Conservation (phyloP, 805 yeast species). For the Sungouiella blattae region DNA sequence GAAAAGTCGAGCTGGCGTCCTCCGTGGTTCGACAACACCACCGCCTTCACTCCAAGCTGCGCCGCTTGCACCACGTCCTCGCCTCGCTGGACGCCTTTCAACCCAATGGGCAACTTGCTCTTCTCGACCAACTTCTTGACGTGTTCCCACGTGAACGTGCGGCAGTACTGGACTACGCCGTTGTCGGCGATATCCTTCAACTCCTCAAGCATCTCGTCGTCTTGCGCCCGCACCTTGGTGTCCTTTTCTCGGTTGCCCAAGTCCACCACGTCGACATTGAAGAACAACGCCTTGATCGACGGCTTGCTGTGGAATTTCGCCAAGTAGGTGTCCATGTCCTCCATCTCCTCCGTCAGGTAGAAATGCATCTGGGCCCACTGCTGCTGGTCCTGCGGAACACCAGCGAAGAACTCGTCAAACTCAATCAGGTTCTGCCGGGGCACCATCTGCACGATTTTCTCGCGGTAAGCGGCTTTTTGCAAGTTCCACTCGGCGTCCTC, state of each 20-base stretch:
- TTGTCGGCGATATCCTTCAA: conserved; percentile 3
- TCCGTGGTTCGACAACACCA: conserved; percentile 11
- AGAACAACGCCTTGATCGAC: conserved; percentile 3
- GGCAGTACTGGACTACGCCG: conserved; percentile 1
- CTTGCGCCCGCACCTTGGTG: conserved; percentile 3
- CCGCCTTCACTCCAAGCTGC: conserved; percentile 3
- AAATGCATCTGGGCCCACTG: conserved; percentile 4
- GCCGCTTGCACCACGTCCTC: conserved; percentile 6
- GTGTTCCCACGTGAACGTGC: conserved; percentile 3
- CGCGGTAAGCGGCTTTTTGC: conserved; percentile 5
- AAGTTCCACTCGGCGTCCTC: conserved; percentile 5
- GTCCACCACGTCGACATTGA: conserved; percentile 4
- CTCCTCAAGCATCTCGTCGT: conserved; percentile 1
- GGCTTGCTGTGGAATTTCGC: background rate
- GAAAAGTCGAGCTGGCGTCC: conserved; percentile 8
- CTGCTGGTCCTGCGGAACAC: conserved; percentile 3
- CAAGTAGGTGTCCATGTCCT: background rate
- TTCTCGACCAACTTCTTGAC: background rate
- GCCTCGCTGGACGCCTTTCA: conserved; percentile 5
- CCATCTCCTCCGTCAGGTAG: conserved; percentile 1
- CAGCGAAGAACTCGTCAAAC: conserved; percentile 3
- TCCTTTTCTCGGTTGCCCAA: conserved; percentile 6
- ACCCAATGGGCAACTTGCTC: conserved; percentile 2
- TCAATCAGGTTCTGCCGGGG: conserved; percentile 3
- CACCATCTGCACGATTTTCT: conserved; percentile 5